Percentiles rank a stretch among this genome's conserved stretches.
phyloP scores from a whole-genome alignment of 306 rosid genomes.

The Cajanus cajan region DNA sequence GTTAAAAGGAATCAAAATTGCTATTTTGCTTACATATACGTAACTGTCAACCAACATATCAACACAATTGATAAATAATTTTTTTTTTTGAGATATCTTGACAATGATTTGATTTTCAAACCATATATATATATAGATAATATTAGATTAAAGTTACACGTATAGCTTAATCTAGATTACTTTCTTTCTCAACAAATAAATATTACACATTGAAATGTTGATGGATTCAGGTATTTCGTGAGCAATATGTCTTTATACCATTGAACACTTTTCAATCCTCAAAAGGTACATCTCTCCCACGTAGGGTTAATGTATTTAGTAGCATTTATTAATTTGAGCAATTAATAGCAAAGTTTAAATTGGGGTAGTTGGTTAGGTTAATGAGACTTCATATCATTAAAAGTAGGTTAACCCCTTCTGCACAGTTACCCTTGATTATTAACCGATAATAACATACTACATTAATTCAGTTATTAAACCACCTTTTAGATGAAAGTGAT shows the following conservation, averaged over 20 bases:
- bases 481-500: conserved; percentile 35
- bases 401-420: not conserved
- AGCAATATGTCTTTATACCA: not conserved
- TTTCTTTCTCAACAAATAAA: not conserved
- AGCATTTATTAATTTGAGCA: not conserved
- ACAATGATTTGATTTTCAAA: no score
- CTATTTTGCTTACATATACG: no score
- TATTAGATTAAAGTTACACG: no score
- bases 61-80: no score
- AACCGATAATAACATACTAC: not conserved
- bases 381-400: not conserved
- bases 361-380: not conserved
- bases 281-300: not conserved
- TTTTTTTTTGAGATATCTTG: no score
- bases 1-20: no score
- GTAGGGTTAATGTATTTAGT: not conserved
- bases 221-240: not conserved
- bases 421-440: not conserved
- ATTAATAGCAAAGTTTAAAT: not conserved
- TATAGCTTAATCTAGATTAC: no score
- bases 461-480: not conserved
- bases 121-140: no score
- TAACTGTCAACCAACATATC: no score
- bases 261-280: not conserved
- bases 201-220: not conserved